Conservation (phyloP, 192 early-diverging fungal genomes). For the Coemansia aciculifera region DNA sequence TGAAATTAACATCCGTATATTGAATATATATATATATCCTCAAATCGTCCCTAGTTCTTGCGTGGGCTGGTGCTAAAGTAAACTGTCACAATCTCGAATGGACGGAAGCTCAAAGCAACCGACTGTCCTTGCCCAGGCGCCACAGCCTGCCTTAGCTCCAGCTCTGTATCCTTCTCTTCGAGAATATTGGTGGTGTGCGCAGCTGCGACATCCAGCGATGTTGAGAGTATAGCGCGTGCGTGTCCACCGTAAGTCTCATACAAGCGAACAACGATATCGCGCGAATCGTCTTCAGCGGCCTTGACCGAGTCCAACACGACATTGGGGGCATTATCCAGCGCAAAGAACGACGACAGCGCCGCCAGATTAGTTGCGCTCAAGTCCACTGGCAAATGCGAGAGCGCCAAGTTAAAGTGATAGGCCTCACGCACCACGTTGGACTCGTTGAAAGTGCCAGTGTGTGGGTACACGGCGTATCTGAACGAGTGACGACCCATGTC, state of each 20-base stretch:
- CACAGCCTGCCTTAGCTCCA: conserved; percentile 1
- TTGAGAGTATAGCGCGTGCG: conserved; percentile 22
- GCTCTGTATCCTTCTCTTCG: conserved; percentile 21
- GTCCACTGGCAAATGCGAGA: conserved; percentile 54
- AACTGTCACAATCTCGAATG: conserved; percentile 41
- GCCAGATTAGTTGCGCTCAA: neutral
- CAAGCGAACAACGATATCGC: conserved; percentile 76
- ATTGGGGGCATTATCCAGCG: conserved; percentile 53
- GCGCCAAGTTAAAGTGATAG: conserved; percentile 88
- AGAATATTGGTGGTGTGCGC: conserved; percentile 41
- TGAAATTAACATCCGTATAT: neutral
- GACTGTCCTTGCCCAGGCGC: neutral
- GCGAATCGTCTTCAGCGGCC: conserved; percentile 71
- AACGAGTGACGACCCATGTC: conserved; percentile 77
- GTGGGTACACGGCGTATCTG: conserved; percentile 89
- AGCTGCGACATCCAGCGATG: conserved; percentile 12
- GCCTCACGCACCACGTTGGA: conserved; percentile 83
- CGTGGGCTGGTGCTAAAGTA: conserved; percentile 4
- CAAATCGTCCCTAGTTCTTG: neutral
- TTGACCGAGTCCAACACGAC: conserved; percentile 93
- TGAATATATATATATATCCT: neutral
- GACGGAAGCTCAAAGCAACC: conserved; percentile 26
- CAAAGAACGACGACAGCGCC: conserved; percentile 12
- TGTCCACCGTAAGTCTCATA: conserved; percentile 92
- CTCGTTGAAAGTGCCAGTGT: conserved; percentile 78